Percentiles rank a stretch among this genome's conserved stretches.
phyloP scores from a whole-genome alignment of 371 early-diverging fungal species.

The Zopfochytrium polystomum region DNA sequence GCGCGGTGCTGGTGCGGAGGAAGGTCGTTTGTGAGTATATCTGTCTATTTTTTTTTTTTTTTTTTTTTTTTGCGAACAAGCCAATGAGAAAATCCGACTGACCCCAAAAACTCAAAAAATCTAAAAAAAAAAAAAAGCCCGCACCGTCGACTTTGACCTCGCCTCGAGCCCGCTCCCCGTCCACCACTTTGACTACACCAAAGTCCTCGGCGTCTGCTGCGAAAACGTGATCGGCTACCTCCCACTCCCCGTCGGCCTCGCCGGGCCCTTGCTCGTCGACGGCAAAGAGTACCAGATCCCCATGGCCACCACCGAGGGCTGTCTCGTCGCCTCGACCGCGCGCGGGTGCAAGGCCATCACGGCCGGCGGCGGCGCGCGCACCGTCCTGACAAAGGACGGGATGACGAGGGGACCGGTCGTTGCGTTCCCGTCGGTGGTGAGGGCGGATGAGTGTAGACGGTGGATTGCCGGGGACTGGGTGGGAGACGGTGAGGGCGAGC shows the following conservation, averaged over 20 bases:
- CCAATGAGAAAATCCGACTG: not conserved
- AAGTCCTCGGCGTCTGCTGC: slow-evolving; percentile 90
- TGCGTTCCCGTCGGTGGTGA: slow-evolving; percentile 68
- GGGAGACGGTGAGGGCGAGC: slow-evolving; percentile 60
- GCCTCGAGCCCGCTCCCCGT: slow-evolving; percentile 64
- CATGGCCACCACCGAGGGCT: slow-evolving; percentile 97
- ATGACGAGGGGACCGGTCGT: slow-evolving; percentile 96
- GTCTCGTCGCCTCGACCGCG: slow-evolving; percentile 91
- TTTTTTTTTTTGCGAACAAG: not conserved
- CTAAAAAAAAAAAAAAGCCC: slow-evolving; percentile 40
- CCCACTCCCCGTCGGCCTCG: slow-evolving; percentile 92
- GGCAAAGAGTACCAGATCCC: slow-evolving; percentile 77
- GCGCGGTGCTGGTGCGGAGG: slow-evolving; percentile 85
- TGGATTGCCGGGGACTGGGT: slow-evolving; percentile 76
- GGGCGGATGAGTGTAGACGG: slow-evolving; percentile 68
- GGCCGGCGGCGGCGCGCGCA: slow-evolving; percentile 81
- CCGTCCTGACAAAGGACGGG: slow-evolving; percentile 81
- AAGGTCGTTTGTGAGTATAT: slow-evolving; percentile 23
- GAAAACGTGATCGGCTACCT: slow-evolving; percentile 96
- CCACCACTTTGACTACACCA: slow-evolving; percentile 81
- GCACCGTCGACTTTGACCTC: slow-evolving; percentile 60
- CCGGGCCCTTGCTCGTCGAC: slow-evolving; percentile 83
- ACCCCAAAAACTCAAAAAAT: not conserved
- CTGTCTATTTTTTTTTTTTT: slow-evolving; percentile 13
- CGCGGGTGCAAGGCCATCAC: slow-evolving; percentile 96